Evolutionary conservation across 164 flowering plant genomes (phyloP).

Genomic region (Vitis rupestris): DNA sequence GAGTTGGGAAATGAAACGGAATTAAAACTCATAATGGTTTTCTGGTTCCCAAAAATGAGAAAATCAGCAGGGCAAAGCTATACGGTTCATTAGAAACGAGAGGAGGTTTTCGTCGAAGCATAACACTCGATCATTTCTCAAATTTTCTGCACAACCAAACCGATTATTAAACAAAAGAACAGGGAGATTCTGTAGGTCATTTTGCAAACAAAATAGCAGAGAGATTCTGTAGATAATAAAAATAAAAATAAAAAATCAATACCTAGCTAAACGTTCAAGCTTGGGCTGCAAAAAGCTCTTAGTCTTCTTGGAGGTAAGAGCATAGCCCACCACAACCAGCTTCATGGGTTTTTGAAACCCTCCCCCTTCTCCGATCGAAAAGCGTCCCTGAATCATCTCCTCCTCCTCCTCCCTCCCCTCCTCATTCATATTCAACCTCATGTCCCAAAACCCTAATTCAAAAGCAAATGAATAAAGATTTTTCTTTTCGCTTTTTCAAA

Average conservation of each 20-base stretch:
- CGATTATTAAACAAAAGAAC: too few species aligned
- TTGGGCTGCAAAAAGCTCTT: conserved; percentile 63
- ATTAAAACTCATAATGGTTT: too few species aligned
- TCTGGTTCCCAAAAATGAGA: too few species aligned
- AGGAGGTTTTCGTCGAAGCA: too few species aligned
- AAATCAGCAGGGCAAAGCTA: too few species aligned
- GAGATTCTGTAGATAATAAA: not conserved
- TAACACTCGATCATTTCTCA: too few species aligned
- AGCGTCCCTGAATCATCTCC: not conserved
- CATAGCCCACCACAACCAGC: conserved; percentile 54
- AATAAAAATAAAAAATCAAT: not conserved
- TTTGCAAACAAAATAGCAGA: too few species aligned
- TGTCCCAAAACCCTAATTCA: conserved; percentile 9
- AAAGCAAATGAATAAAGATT: too few species aligned
- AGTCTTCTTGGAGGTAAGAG: conserved; percentile 56
- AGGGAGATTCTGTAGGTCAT: not conserved
- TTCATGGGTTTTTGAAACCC: conserved; percentile 17
- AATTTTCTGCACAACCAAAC: too few species aligned
- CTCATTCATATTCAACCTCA: conserved; percentile 23
- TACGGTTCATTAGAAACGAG: too few species aligned
- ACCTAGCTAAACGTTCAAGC: conserved; percentile 54
- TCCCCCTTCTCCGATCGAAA: not conserved
- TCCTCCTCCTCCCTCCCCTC: conserved; percentile 10
- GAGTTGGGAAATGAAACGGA: too few species aligned
- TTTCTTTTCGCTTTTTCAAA: not conserved